A percentile compares a stretch with the other conserved stretches of the same genome.
Evolutionary conservation across 2,329 filamentous ascomycete genomes (phyloP).

Genomic region (Fusarium sarcochroum): DNA sequence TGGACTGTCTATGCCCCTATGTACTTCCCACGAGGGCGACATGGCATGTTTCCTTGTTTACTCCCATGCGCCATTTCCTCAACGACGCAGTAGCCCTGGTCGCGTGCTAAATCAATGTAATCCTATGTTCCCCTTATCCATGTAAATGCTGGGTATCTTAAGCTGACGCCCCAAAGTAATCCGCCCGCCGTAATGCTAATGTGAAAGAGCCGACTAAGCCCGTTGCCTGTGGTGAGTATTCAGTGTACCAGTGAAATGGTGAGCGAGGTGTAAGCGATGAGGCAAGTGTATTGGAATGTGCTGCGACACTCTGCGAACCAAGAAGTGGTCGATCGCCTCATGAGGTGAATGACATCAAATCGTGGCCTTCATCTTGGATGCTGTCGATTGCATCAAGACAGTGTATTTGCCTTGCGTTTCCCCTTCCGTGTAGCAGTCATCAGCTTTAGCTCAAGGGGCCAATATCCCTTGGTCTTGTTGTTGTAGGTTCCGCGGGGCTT

Average conservation of each 20-base stretch:
- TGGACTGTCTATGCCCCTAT: constrained; percentile 7
- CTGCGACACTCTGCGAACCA: neutral
- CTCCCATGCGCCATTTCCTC: constrained; percentile 45
- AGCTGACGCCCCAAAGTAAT: constrained; percentile 33
- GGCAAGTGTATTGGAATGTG: neutral
- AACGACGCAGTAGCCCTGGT: constrained; percentile 16
- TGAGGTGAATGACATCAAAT: neutral
- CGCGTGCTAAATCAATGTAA: constrained; percentile 37
- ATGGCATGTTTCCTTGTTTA: constrained; percentile 18
- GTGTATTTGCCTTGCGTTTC: constrained; percentile 54
- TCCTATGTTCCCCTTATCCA: constrained; percentile 40
- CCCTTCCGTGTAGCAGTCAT: constrained; percentile 70
- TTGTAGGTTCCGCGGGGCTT: constrained; percentile 59
- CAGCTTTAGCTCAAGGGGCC: constrained; percentile 73
- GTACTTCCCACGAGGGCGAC: constrained; percentile 5
- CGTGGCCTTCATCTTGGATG: neutral
- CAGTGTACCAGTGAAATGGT: constrained; percentile 6
- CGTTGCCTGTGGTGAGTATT: constrained; percentile 1
- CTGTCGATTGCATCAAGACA: constrained; percentile 43
- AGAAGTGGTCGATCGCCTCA: neutral
- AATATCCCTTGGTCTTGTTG: constrained; percentile 66
- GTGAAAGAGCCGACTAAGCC: constrained; percentile 25
- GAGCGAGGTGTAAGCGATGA: constrained; percentile 10
- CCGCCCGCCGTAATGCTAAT: constrained; percentile 19
- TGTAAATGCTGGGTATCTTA: constrained; percentile 50